These are phyloP conservation scores for Naematelia encephala DNA, from an alignment of 768 basidiomycete genomes.

Conservation along the genomic window DNA sequence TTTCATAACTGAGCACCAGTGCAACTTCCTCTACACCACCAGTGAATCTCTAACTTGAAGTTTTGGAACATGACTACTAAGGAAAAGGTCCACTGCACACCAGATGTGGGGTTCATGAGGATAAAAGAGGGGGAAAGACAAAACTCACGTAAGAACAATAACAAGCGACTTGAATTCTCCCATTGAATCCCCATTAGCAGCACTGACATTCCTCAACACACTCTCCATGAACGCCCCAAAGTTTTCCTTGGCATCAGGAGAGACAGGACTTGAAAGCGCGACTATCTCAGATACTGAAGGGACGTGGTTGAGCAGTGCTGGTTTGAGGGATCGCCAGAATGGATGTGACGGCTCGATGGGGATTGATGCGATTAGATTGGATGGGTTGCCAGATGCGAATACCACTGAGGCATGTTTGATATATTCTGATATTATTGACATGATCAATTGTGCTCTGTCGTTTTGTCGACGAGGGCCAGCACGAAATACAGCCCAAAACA, in stretches of 20 bases:
- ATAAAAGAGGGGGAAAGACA: no score
- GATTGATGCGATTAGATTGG: slow-evolving; percentile 20
- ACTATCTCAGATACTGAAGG: slow-evolving; percentile 12
- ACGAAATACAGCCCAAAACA: no score
- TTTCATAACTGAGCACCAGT: no score
- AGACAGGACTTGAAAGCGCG: not conserved
- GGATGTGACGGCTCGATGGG: slow-evolving; percentile 22
- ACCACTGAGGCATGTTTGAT: slow-evolving; percentile 5
- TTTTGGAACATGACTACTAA: no score
- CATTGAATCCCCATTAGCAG: slow-evolving; percentile 8
- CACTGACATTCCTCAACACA: slow-evolving; percentile 14
- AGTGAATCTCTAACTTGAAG: no score
- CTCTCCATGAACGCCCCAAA: slow-evolving; percentile 18
- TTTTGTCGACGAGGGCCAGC: no score
- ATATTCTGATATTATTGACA: slow-evolving; percentile 11
- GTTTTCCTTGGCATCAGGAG: slow-evolving; percentile 14
- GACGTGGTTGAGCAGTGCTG: not conserved
- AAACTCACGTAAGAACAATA: slow-evolving; percentile 27
- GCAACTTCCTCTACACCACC: no score
- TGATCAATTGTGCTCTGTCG: not conserved
- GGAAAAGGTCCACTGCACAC: no score
- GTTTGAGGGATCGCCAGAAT: slow-evolving; percentile 18
- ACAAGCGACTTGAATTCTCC: slow-evolving; percentile 16
- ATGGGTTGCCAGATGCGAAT: slow-evolving; percentile 5
- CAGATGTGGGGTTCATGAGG: no score